These are phyloP conservation scores for Ascochyta lentis DNA, from an alignment of 2,329 filamentous ascomycete species.

Conservation along the genomic window DNA sequence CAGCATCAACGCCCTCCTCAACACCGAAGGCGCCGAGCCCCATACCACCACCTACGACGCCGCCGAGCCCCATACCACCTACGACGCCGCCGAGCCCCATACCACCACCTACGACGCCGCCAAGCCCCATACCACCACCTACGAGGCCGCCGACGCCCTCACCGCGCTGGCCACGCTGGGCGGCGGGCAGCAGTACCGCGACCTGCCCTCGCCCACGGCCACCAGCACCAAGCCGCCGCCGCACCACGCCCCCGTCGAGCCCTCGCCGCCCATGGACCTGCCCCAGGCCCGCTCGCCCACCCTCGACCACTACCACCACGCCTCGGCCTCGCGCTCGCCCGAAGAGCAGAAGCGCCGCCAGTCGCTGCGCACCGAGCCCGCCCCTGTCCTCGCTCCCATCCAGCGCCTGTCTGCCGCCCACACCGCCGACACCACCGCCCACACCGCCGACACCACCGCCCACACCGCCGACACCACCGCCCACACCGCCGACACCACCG, in stretches of 20 bases:
- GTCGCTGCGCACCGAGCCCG: conserved; percentile 43
- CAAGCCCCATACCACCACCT: conserved; percentile 31
- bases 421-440: conserved; percentile 27
- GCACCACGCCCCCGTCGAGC: conserved; percentile 48
- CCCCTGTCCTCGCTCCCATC: conserved; percentile 51
- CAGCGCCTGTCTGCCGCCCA: conserved; percentile 38
- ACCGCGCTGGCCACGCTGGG: conserved; percentile 44
- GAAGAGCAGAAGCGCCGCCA: conserved; percentile 51
- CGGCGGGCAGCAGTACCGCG: conserved; percentile 43
- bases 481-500: no score
- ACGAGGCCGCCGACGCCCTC: conserved; percentile 52
- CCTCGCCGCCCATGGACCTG: conserved; percentile 46
- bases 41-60: no score
- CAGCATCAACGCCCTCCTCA: conserved; percentile 47
- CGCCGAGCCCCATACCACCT: no score
- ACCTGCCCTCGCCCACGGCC: conserved; percentile 42
- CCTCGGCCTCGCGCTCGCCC: conserved; percentile 53
- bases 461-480: not conserved
- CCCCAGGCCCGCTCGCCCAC: conserved; percentile 52
- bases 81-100: no score
- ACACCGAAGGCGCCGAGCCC: conserved; percentile 36
- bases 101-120: no score
- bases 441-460: no score
- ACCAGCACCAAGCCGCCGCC: conserved; percentile 33
- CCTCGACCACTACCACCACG: conserved; percentile 56